These are phyloP conservation scores for Yarrowia sp. DNA, from an alignment of 805 yeast genomes.

Conservation along the genomic window DNA sequence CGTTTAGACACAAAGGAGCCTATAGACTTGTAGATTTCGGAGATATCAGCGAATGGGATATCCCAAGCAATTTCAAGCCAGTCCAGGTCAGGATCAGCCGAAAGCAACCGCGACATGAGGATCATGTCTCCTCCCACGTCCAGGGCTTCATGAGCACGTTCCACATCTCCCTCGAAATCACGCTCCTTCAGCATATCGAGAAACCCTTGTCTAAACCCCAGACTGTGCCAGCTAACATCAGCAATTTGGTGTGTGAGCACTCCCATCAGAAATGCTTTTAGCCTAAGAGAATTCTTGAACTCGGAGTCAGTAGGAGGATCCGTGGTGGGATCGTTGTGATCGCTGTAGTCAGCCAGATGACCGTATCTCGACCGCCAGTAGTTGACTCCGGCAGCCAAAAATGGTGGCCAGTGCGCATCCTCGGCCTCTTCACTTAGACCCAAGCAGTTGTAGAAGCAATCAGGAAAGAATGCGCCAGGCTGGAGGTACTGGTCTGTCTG, in stretches of 20 bases:
- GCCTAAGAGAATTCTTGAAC: constrained; percentile 33
- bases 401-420: constrained; percentile 69
- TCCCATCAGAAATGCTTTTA: constrained; percentile 58
- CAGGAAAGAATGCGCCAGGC: constrained; percentile 68
- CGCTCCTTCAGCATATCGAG: constrained; percentile 47
- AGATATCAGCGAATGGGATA: constrained; percentile 45
- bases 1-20: constrained; percentile 37
- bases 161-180: constrained; percentile 53
- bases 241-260: constrained; percentile 59
- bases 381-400: constrained; percentile 46
- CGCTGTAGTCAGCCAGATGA: background rate
- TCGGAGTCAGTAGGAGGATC: background rate
- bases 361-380: constrained; percentile 42
- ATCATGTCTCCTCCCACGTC: constrained; percentile 67
- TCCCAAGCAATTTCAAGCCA: constrained; percentile 37
- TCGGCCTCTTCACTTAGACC: constrained; percentile 54
- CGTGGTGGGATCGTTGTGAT: background rate
- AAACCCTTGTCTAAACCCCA: constrained; percentile 54
- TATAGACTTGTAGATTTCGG: constrained; percentile 40
- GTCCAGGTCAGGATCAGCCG: constrained; percentile 33
- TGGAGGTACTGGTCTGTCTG: constrained; percentile 36
- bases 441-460: constrained; percentile 60
- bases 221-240: constrained; percentile 67
- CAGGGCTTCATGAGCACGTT: constrained; percentile 49
- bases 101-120: constrained; percentile 42